Evolutionary conservation across 1,139 yeast species (phyloP).

Genomic region (Diutina scorzettiae): DNA sequence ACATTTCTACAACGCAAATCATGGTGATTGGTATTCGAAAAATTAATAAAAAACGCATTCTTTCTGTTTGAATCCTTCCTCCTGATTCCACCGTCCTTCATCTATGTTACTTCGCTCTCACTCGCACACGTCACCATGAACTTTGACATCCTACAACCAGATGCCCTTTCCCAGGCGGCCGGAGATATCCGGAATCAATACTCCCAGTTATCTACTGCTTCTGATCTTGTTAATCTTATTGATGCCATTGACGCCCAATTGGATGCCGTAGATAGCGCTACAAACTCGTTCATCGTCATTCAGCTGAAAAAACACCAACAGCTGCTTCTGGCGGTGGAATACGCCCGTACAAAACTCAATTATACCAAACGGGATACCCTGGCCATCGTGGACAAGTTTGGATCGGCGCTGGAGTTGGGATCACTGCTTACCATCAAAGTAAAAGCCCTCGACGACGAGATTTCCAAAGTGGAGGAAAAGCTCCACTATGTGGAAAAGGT

Average conservation of each 20-base stretch:
- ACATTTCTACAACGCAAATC: no score
- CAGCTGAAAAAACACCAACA: conserved; percentile 24
- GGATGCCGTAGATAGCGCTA: conserved; percentile 10
- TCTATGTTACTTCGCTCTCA: no score
- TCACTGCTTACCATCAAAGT: conserved; percentile 57
- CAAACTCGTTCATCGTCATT: conserved; percentile 12
- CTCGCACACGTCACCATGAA: background rate
- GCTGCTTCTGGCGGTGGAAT: conserved; percentile 25
- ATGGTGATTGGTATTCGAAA: no score
- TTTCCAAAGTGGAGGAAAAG: conserved; percentile 53
- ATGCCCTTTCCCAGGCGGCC: background rate
- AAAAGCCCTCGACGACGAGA: conserved; percentile 58
- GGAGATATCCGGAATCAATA: background rate
- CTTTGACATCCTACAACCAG: background rate
- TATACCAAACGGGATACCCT: conserved; percentile 27
- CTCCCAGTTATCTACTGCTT: background rate
- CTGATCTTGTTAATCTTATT: conserved; percentile 1
- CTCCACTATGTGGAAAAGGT: conserved; percentile 55
- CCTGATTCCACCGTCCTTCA: no score
- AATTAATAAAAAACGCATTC: no score
- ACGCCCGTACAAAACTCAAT: conserved; percentile 26
- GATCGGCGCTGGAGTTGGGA: conserved; percentile 57
- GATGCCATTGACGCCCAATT: conserved; percentile 16
- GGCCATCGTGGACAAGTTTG: conserved; percentile 37
- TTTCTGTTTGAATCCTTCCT: no score